Base-by-base conservation (phyloP, 805 yeast species). In the Wickerhamiella siamensis region DNA sequence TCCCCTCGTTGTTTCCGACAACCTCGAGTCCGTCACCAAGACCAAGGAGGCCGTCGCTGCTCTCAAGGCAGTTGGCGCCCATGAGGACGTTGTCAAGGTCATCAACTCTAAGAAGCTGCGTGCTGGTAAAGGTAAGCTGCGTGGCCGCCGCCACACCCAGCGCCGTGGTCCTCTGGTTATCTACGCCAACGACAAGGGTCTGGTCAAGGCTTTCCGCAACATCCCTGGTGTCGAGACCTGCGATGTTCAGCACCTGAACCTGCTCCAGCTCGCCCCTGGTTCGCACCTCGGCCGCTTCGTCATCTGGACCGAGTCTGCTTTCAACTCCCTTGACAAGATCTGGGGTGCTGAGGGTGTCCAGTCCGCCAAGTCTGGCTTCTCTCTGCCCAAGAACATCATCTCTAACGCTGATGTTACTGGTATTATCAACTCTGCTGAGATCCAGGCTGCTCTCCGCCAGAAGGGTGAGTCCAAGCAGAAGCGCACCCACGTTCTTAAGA, bases 121-220 rank as follows among this genome's bases (percentile, higher is more conserved):
- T 75, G 96, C 98, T 61, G 98, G 98, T 79, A 84, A 88, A 79
- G 98, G 98, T 82, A 91, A 91, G 77, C 74, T 84, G 75, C 86
- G 98, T 80, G 93, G 93, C 75, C 86, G 98, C 77, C 87, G 98
- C 77, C 82, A 76, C 81, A 83, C 95, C 63, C 98, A 91, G 76
- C 87, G 97, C 79, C 83, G 91, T 72, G 98, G 98, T 70, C 98
- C 98, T 66, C 82, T 91, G 66, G 94, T 91, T 58, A 95, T 91
- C 71, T 91, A 87, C 84, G 79, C 83, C 64, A 75, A 87, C 74
- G 96, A 93, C 80, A 83, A 87, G 67, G 97, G 97, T 75, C 63
- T 91, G 48, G 93, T 81, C 67, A 83, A 84, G 78, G 98, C 98
- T 53, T 84, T 91, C 79, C 87, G 97, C 83, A 91, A 91, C 83